phyloP scores from a whole-genome alignment of 1,284 basidiomycete species.

The Ganoderma resinaceum region DNA sequence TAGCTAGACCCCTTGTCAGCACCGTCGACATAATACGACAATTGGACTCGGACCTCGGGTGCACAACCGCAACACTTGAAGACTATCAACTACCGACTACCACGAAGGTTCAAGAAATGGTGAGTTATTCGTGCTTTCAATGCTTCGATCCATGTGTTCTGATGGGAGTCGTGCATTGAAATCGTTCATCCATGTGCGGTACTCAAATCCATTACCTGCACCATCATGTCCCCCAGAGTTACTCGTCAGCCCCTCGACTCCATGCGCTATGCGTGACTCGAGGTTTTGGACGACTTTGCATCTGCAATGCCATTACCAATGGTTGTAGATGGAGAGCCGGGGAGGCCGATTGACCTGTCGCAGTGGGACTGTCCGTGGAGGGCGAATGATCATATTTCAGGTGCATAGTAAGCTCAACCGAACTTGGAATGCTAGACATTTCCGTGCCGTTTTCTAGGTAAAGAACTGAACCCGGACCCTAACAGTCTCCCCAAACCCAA shows the following conservation, averaged over 20 bases:
- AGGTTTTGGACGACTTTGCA: conserved; percentile 83
- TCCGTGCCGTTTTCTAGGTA: neutral
- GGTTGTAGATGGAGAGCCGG: conserved; percentile 93
- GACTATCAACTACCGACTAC: no score
- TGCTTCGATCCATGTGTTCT: no score
- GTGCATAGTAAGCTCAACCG: conserved; percentile 57
- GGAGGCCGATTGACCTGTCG: conserved; percentile 91
- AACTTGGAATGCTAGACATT: neutral
- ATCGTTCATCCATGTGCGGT: conserved; percentile 90
- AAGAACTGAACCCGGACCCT: conserved; percentile 75
- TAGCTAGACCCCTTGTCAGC: no score
- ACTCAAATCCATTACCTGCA: conserved; percentile 90
- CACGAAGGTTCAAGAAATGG: no score
- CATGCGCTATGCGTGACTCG: conserved; percentile 83
- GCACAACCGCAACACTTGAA: no score
- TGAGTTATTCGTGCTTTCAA: no score
- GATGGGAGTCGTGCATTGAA: no score
- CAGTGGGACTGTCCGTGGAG: conserved; percentile 86
- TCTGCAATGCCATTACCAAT: conserved; percentile 86
- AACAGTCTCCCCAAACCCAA: conserved; percentile 69
- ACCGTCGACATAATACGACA: no score
- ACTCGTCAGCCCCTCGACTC: conserved; percentile 85
- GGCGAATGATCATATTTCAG: conserved; percentile 72
- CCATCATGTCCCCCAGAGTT: conserved; percentile 96
- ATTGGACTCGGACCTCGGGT: no score